Percentiles rank a stretch among this genome's conserved stretches.
Evolutionary conservation across 352 stramenopile genomes (phyloP).

Genomic region (Phytophthora citrophthora): DNA sequence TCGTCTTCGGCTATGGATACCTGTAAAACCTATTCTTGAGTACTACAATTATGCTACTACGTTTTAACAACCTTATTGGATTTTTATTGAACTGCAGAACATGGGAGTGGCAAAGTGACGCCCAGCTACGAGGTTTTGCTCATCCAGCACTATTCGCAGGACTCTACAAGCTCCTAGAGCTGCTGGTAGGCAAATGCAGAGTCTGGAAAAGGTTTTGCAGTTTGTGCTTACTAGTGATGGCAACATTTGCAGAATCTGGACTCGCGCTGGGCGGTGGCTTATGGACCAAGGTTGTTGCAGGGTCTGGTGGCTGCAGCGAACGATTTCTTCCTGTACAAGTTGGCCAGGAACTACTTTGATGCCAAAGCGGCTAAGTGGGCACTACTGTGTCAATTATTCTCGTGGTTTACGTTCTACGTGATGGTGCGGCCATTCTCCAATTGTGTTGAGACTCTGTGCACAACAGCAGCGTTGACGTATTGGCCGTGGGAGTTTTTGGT

Average conservation of each 20-base stretch:
- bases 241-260: slow-evolving; percentile 59
- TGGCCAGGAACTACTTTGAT: slow-evolving; percentile 72
- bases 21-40: slow-evolving; percentile 38
- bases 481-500: slow-evolving; percentile 85
- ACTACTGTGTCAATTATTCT: slow-evolving; percentile 77
- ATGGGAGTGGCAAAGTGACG: slow-evolving; percentile 86
- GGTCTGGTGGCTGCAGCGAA: slow-evolving; percentile 68
- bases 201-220: background rate
- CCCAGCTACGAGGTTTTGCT: slow-evolving; percentile 75
- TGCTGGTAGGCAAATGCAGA: slow-evolving; percentile 45
- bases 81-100: slow-evolving; percentile 49
- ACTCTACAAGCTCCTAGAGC: slow-evolving; percentile 78
- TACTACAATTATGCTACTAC: slow-evolving; percentile 1
- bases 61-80: slow-evolving; percentile 4
- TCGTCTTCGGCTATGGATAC: slow-evolving; percentile 89
- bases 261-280: slow-evolving; percentile 84
- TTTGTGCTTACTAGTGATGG: slow-evolving; percentile 5
- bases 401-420: slow-evolving; percentile 89
- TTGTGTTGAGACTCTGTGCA: slow-evolving; percentile 84
- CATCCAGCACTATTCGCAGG: slow-evolving; percentile 78
- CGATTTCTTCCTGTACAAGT: slow-evolving; percentile 79
- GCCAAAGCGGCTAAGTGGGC: slow-evolving; percentile 68
- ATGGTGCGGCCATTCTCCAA: slow-evolving; percentile 90
- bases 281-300: slow-evolving; percentile 77
- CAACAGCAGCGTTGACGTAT: slow-evolving; percentile 67